Evolutionary conservation across 2,329 filamentous ascomycete genomes (phyloP), one percentile per base, ranked within the genome.

Genomic region (Neofusicoccum umdonicola): DNA sequence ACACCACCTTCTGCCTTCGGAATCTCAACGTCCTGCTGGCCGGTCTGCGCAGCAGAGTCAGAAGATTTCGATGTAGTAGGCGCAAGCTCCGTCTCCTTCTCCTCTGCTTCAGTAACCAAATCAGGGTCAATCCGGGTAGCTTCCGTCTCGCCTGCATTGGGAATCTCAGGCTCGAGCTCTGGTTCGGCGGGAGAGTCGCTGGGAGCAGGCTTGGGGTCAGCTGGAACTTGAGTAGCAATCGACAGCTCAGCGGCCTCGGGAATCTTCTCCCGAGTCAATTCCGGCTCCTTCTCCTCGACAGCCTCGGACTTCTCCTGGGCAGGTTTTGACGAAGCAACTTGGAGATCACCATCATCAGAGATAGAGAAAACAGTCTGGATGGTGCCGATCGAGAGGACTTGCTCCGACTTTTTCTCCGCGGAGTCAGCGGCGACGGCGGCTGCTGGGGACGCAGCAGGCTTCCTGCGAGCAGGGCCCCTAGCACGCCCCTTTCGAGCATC

Each of bases 401-500:
- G 56, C 17, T 60, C 41, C 9, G 31, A 8, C 31, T 64, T 50
- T 27, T 22, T 17, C 57, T 47, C 50, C 2, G 15, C 44, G 31
- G 45, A 19, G 12, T 48, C 47, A 5, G 45, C 34, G 80, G 47
- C 83, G 82, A 67, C 68, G 34, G 71, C 71, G 8, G 76, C 72
- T 3, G 75, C 72, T 3, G 70, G 72, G 52, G 73, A 69, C 66
- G 72, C 84, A 15, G 85, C 85, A 19, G 87, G 85, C 73, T 87
- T 89, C 73, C 93, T 85, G 69, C 93, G 86, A 69, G 92, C 88
- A 15, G 95, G 95, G 11, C 95, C 95, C 68, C 92, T 89, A 22
- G 95, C 95, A 69, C 95, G 86, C 27, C 93, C 88, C 81, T 98
- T 98, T 69, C 95, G 87, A 41, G 93, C 93, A 81, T 99, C 95